phyloP scores from a whole-genome alignment of 352 stramenopile species.

The Pythium utonaiense region DNA sequence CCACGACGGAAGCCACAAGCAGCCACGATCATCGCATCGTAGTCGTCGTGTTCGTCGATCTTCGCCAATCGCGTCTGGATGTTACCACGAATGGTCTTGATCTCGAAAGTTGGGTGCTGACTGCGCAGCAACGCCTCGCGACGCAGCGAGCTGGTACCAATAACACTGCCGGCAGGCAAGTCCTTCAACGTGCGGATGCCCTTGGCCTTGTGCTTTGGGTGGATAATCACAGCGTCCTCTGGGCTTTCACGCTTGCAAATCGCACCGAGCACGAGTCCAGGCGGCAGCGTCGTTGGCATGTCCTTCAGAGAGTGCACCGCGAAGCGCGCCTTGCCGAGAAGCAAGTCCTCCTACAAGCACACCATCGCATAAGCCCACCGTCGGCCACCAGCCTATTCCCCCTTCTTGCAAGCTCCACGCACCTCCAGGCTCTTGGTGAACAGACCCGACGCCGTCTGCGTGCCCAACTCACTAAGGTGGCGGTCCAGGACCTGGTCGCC shows the following conservation, averaged over 20 bases:
- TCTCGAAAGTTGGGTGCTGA: constrained; percentile 65
- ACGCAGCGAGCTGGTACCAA: constrained; percentile 83
- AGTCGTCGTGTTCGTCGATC: constrained; percentile 79
- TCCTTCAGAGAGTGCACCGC: constrained; percentile 89
- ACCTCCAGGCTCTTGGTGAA: constrained; percentile 91
- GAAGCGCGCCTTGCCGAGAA: constrained; percentile 64
- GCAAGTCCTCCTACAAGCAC: constrained; percentile 47
- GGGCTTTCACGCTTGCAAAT: constrained; percentile 84
- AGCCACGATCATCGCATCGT: constrained; percentile 85
- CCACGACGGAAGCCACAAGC: constrained; percentile 78
- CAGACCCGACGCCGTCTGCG: constrained; percentile 58
- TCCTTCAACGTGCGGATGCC: constrained; percentile 47
- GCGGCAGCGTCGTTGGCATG: constrained; percentile 81
- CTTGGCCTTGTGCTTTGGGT: constrained; percentile 80
- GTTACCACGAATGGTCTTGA: constrained; percentile 86
- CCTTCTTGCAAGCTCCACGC: not conserved
- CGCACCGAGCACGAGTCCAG: constrained; percentile 71
- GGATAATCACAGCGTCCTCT: constrained; percentile 77
- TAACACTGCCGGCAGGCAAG: constrained; percentile 61
- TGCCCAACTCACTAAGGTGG: constrained; percentile 74
- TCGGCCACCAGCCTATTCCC: not conserved
- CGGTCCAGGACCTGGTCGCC: constrained; percentile 79
- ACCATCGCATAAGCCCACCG: not conserved
- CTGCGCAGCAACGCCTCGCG: constrained; percentile 71
- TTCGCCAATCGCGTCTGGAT: constrained; percentile 86